These are phyloP conservation scores for Jamesozyma lodderae DNA, from an alignment of 805 yeast species.

Conservation along the genomic window DNA sequence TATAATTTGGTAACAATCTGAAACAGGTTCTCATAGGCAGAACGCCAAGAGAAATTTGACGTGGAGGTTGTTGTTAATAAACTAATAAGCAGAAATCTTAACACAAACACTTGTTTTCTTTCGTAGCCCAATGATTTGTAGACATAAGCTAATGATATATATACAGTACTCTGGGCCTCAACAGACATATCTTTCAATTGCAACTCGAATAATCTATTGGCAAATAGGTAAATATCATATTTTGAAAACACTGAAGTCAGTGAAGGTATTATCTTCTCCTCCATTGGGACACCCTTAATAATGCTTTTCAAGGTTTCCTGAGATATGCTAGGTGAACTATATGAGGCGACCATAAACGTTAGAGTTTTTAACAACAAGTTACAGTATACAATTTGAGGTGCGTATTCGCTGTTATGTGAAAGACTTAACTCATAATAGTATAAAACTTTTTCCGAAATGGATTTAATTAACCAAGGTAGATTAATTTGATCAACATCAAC, in stretches of 20 bases:
- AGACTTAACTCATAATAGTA: slow-evolving; percentile 44
- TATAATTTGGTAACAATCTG: slow-evolving; percentile 44
- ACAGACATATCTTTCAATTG: slow-evolving; percentile 39
- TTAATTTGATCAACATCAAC: slow-evolving; percentile 17
- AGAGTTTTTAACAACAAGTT: slow-evolving; percentile 60
- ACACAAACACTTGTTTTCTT: slow-evolving; percentile 62
- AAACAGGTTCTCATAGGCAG: slow-evolving; percentile 36
- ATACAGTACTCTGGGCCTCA: slow-evolving; percentile 50
- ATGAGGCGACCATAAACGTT: slow-evolving; percentile 48
- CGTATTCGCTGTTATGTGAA: slow-evolving; percentile 57
- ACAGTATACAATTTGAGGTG: slow-evolving; percentile 71
- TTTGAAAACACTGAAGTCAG: slow-evolving; percentile 13
- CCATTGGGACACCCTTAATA: slow-evolving; percentile 31
- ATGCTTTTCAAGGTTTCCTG: slow-evolving; percentile 36
- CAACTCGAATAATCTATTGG: slow-evolving; percentile 39
- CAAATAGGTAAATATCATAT: slow-evolving; percentile 39
- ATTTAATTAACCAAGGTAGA: slow-evolving; percentile 32
- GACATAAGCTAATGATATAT: slow-evolving; percentile 55
- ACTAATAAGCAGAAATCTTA: slow-evolving; percentile 54
- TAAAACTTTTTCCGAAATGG: slow-evolving; percentile 33
- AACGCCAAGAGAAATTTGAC: slow-evolving; percentile 14
- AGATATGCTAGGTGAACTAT: slow-evolving; percentile 42
- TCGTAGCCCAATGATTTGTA: slow-evolving; percentile 51
- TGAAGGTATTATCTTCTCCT: neutral
- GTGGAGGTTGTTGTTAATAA: slow-evolving; percentile 39